Evolutionary conservation across 1,139 yeast species (phyloP), one percentile per base, ranked within the genome.

Genomic region (Lodderomyces elongisporus): DNA sequence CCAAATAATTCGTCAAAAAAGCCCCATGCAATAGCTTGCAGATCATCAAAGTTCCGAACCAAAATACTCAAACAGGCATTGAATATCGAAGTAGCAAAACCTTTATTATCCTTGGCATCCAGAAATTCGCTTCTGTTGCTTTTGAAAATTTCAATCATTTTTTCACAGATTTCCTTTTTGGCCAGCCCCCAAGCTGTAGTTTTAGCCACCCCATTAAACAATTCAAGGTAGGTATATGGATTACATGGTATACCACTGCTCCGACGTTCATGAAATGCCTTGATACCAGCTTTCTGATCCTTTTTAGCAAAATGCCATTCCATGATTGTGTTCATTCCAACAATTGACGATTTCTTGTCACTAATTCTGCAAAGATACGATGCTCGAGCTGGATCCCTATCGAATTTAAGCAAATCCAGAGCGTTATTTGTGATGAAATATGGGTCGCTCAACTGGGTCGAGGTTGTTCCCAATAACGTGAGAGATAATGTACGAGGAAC

Each of bases 281-380:
- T 71, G 28, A 79, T 41, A 0, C 81, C 83, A 12, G 42, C 53
- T 24, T 58, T 55, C 3, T 68, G 58, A 27, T 67, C 67, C 3
- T 61, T 64, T 5, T 59, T 53, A 5, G 56, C 54, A 9, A 79
- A 52, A 23, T 67, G 58, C 61, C 74, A 69, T 40, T 70, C 66
- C 48, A 76, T 52, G 1, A 83, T 64, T 12, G 70, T 62, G 42
- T 83, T 83, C 76, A 77, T 70, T 0, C 76, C 84, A 18, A 77
- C 84, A 0, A 65, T 49, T 7, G 85, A 85, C 21, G 67, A 60
- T 0, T 42, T 34, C 5, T 46, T 37, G 5, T 58, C 46, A 1
- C 84, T 78, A 17, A 79, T 42, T 32, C 66, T 63, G 5, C 76
- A 68, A 16, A 80, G 53, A 39, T 64, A 63, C 12, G 69, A 44